These are phyloP conservation scores for Neocallimastix lanati DNA, from an alignment of 192 early-diverging fungal species.

Conservation along the genomic window DNA sequence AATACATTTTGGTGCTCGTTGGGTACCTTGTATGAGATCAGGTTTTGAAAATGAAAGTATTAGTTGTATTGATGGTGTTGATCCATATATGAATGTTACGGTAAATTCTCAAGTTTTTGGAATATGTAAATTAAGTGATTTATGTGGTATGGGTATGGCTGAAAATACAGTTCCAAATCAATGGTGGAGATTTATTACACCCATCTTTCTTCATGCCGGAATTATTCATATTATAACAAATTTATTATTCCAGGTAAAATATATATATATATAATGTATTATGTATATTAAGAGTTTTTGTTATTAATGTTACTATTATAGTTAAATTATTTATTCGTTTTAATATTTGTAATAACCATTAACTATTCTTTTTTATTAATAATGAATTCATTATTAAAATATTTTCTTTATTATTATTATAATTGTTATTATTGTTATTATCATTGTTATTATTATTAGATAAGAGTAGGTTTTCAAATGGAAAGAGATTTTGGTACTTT, in stretches of 20 bases:
- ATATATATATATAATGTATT: too few relatives aligned
- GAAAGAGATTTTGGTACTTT: conserved; percentile 58
- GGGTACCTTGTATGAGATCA: conserved; percentile 58
- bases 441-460: background rate
- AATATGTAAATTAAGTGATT: conserved; percentile 31
- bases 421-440: too few relatives aligned
- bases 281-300: too few relatives aligned
- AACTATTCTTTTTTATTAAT: too few relatives aligned
- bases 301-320: too few relatives aligned
- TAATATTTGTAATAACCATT: too few relatives aligned
- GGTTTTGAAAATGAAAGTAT: background rate
- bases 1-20: conserved; percentile 53
- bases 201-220: conserved; percentile 74
- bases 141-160: conserved; percentile 34
- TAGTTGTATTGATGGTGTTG: background rate
- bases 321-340: too few relatives aligned
- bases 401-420: too few relatives aligned
- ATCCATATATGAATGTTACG: background rate
- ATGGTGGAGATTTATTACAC: conserved; percentile 58
- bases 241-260: conserved; percentile 32
- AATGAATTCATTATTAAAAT: too few relatives aligned
- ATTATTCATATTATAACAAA: conserved; percentile 62
- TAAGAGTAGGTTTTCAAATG: conserved; percentile 46
- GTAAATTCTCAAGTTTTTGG: background rate
- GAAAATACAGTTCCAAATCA: conserved; percentile 34